These are phyloP conservation scores for Evansstolkia leycettana DNA, from an alignment of 495 filamentous ascomycete genomes.

Conservation along the genomic window DNA sequence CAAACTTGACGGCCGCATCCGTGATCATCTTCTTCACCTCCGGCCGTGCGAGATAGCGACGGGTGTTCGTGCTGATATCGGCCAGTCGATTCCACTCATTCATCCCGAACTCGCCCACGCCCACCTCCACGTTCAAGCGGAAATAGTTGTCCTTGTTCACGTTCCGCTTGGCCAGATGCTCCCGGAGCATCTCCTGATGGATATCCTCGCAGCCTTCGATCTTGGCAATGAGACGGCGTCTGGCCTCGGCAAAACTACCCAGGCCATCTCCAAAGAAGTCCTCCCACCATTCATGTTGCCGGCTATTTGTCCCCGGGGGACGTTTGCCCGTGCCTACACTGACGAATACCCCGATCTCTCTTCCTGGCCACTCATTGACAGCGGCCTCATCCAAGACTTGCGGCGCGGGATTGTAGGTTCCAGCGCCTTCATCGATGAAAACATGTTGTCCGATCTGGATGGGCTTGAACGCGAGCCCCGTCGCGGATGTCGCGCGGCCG, in stretches of 20 bases:
- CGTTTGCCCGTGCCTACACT: slow-evolving; percentile 88
- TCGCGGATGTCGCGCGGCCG: slow-evolving; percentile 86
- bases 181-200: slow-evolving; percentile 69
- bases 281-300: slow-evolving; percentile 78
- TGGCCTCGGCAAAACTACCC: slow-evolving; percentile 81
- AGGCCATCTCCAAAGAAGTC: slow-evolving; percentile 62
- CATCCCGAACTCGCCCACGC: slow-evolving; percentile 96
- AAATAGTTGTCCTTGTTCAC: slow-evolving; percentile 90
- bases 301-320: slow-evolving; percentile 55
- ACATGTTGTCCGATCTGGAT: slow-evolving; percentile 86
- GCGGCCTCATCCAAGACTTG: slow-evolving; percentile 80
- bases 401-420: slow-evolving; percentile 84
- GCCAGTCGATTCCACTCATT: slow-evolving; percentile 92
- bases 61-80: slow-evolving; percentile 86
- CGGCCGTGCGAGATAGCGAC: slow-evolving; percentile 62
- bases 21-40: slow-evolving; percentile 66
- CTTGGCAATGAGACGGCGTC: slow-evolving; percentile 69
- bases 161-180: slow-evolving; percentile 61
- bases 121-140: slow-evolving; percentile 92
- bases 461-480: slow-evolving; percentile 87
- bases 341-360: slow-evolving; percentile 80
- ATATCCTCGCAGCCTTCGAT: slow-evolving; percentile 92
- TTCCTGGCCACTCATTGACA: slow-evolving; percentile 86
- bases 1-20: slow-evolving; percentile 68
- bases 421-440: slow-evolving; percentile 87